These are phyloP conservation scores for Chaetomium sp. DNA, from an alignment of 2,329 filamentous ascomycete species.

Conservation along the genomic window DNA sequence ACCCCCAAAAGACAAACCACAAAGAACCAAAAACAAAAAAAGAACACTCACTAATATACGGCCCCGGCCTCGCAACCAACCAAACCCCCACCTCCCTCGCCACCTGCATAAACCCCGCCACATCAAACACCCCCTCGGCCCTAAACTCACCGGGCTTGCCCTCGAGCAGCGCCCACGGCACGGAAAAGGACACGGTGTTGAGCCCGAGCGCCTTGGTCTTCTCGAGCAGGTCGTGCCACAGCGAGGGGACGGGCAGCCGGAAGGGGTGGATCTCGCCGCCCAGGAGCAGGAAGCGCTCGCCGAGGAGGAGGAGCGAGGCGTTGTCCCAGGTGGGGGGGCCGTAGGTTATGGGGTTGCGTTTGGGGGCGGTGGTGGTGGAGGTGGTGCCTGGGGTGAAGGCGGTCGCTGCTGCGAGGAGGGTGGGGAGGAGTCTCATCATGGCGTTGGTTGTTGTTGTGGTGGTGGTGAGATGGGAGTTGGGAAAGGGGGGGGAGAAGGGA, in stretches of 20 bases:
- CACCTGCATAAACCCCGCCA: constrained; percentile 76
- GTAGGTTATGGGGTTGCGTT: not conserved
- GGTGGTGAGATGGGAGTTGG: not conserved
- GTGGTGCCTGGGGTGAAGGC: not conserved
- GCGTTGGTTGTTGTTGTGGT: not conserved
- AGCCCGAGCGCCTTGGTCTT: constrained; percentile 82
- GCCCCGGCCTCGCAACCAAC: constrained; percentile 58
- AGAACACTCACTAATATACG: constrained; percentile 31
- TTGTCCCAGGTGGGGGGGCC: constrained; percentile 59
- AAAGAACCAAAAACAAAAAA: not conserved
- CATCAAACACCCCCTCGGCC: constrained; percentile 70
- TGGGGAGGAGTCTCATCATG: not conserved
- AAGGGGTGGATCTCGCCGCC: constrained; percentile 75
- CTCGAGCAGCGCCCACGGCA: constrained; percentile 77
- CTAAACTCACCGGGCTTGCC: constrained; percentile 70
- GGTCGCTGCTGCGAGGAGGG: not conserved
- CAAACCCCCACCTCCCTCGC: constrained; percentile 74
- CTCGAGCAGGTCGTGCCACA: constrained; percentile 58
- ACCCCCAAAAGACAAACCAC: not conserved
- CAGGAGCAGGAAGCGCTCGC: constrained; percentile 71
- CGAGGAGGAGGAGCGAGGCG: constrained; percentile 68
- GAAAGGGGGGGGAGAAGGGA: not conserved
- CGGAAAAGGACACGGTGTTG: constrained; percentile 77
- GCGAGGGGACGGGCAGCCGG: constrained; percentile 49
- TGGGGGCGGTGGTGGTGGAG: not conserved